Conservation (phyloP, 441 rosid genomes). For the Breynia disticha region DNA sequence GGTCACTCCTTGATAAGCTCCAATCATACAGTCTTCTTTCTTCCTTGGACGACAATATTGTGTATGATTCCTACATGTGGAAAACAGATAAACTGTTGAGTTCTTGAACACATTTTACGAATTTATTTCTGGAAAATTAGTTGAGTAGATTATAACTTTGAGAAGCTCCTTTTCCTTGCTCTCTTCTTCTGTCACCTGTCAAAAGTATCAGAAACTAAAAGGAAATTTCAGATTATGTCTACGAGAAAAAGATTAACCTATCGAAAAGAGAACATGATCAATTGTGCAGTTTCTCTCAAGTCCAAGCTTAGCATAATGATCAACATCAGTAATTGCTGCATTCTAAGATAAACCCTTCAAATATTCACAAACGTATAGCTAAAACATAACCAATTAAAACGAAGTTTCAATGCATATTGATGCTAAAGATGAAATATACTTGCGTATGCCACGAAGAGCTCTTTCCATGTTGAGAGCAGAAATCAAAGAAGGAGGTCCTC, state of each 20-base stretch:
- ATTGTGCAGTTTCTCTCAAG: slow-evolving; percentile 47
- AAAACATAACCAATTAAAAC: not conserved
- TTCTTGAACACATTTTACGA: too few species aligned
- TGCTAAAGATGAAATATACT: not conserved
- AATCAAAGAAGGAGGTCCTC: slow-evolving; percentile 53
- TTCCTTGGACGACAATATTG: slow-evolving; percentile 48
- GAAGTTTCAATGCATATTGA: too few species aligned
- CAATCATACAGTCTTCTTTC: slow-evolving; percentile 86
- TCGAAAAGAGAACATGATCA: slow-evolving; percentile 32
- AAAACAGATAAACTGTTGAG: too few species aligned
- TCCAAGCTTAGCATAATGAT: slow-evolving; percentile 72
- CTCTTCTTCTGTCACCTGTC: slow-evolving; percentile 42
- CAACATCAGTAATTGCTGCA: slow-evolving; percentile 79
- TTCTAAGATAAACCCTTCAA: slow-evolving; percentile 29
- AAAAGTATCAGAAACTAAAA: too few species aligned
- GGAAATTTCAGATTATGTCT: not conserved
- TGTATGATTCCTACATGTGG: slow-evolving; percentile 46
- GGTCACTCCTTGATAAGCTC: slow-evolving; percentile 65
- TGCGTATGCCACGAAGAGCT: slow-evolving; percentile 81
- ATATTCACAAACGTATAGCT: slow-evolving; percentile 2
- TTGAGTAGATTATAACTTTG: slow-evolving; percentile 18
- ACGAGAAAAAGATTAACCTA: too few species aligned
- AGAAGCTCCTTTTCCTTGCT: slow-evolving; percentile 35
- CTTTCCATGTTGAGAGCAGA: slow-evolving; percentile 72
- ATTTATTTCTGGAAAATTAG: not conserved